Conservation (phyloP, 2,329 filamentous ascomycete species). For the Aureobasidium zeae region DNA sequence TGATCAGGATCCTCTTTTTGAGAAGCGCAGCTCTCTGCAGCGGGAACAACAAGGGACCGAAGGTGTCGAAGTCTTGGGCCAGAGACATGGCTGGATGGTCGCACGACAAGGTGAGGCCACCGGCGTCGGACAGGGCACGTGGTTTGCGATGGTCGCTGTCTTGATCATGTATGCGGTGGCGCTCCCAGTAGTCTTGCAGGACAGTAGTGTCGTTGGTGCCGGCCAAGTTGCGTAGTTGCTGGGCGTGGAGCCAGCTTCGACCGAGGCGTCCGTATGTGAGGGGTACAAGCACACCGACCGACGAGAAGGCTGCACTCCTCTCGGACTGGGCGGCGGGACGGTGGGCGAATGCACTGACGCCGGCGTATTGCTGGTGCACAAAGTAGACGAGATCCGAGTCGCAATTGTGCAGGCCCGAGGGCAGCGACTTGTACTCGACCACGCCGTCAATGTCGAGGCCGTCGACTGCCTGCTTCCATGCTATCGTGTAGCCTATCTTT, state of each 20-base stretch:
- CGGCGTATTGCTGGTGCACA: conserved; percentile 73
- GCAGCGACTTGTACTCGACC: conserved; percentile 93
- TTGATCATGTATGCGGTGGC: conserved; percentile 35
- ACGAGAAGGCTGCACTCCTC: conserved; percentile 85
- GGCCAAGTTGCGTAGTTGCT: conserved; percentile 64
- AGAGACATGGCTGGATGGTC: conserved; percentile 84
- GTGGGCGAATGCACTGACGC: conserved; percentile 86
- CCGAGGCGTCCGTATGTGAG: conserved; percentile 78
- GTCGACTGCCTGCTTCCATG: conserved; percentile 68
- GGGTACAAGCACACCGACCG: conserved; percentile 80
- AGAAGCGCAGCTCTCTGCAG: conserved; percentile 79
- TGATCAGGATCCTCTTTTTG: conserved; percentile 78
- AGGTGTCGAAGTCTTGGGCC: conserved; percentile 64
- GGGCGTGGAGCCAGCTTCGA: conserved; percentile 79
- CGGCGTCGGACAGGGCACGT: conserved; percentile 44
- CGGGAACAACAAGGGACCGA: conserved; percentile 87
- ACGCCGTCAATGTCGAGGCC: conserved; percentile 66
- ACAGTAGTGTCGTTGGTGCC: conserved; percentile 53
- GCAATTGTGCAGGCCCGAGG: conserved; percentile 85
- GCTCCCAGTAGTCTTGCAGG: conserved; percentile 74
- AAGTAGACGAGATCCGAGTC: conserved; percentile 86
- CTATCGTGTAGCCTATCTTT: conserved; percentile 57
- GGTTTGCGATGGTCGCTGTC: conserved; percentile 63
- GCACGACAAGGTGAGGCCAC: conserved; percentile 54
- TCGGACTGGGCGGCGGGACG: conserved; percentile 66